Conservation (phyloP, 306 rosid genomes). For the Vigna trinervia region DNA sequence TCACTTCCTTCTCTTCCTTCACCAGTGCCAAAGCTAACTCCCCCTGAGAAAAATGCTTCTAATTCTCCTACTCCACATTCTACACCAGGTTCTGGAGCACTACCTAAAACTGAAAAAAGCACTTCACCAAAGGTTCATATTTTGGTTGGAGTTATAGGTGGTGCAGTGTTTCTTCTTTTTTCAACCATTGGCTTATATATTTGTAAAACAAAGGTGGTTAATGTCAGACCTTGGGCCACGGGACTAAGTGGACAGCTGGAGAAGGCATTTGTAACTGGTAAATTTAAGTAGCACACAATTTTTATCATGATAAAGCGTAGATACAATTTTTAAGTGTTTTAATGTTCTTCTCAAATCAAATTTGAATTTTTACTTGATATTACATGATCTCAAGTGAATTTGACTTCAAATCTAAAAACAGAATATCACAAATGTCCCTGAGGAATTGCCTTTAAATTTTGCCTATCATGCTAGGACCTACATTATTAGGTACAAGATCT, state of each 20-base stretch:
- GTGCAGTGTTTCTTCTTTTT: slow-evolving; percentile 48
- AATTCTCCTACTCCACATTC: slow-evolving; percentile 41
- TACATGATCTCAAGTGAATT: no score
- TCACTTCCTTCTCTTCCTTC: slow-evolving; percentile 30
- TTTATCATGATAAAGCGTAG: background rate
- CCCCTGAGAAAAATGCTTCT: background rate
- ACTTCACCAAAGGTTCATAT: slow-evolving; percentile 32
- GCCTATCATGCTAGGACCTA: background rate
- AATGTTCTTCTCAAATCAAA: background rate
- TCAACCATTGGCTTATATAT: slow-evolving; percentile 53
- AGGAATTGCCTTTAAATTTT: background rate
- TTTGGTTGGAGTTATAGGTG: slow-evolving; percentile 63
- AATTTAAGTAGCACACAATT: slow-evolving; percentile 15
- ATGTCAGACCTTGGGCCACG: slow-evolving; percentile 85
- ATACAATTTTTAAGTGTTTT: background rate
- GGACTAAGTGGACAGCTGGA: slow-evolving; percentile 98
- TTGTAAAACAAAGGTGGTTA: slow-evolving; percentile 59
- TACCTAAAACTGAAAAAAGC: background rate
- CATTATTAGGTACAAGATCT: background rate
- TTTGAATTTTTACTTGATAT: background rate
- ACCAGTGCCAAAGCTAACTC: background rate
- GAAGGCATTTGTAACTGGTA: slow-evolving; percentile 93
- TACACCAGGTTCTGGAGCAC: background rate
- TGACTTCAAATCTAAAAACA: background rate
- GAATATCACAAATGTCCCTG: background rate